Evolutionary conservation across 345 rosid species (phyloP).

Genomic region (Gynandropsis gynandra): DNA sequence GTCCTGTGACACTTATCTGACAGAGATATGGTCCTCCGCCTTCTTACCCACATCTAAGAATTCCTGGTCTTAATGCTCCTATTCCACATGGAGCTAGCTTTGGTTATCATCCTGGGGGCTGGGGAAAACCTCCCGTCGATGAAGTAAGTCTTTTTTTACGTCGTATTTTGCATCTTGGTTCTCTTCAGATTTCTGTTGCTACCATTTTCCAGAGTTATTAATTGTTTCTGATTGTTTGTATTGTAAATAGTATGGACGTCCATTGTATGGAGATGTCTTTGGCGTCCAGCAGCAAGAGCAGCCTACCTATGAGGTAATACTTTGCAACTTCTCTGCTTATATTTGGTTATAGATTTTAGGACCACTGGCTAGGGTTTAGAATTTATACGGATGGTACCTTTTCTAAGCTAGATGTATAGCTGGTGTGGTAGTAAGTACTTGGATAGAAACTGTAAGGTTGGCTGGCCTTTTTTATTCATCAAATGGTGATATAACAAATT

Average conservation of each 20-base stretch:
- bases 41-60: slow-evolving; percentile 88
- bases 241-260: slow-evolving; percentile 65
- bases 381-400: slow-evolving; percentile 1
- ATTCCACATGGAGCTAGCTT: slow-evolving; percentile 96
- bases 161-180: background rate
- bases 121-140: slow-evolving; percentile 99
- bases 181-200: slow-evolving; percentile 1
- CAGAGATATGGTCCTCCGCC: slow-evolving; percentile 99
- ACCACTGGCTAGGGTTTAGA: background rate
- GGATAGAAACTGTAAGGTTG: background rate
- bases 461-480: background rate
- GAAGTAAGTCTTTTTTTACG: slow-evolving; percentile 46
- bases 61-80: slow-evolving; percentile 96
- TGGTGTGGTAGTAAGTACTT: background rate
- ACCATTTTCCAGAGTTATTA: background rate
- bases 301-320: slow-evolving; percentile 84
- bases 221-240: slow-evolving; percentile 7
- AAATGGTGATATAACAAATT: background rate
- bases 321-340: background rate
- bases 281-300: slow-evolving; percentile 94
- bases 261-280: slow-evolving; percentile 97
- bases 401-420: background rate
- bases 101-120: slow-evolving; percentile 96
- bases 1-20: background rate
- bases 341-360: background rate